A percentile compares a stretch with the other conserved stretches of the same genome.
These are phyloP conservation scores for Heritiera fomes DNA, from an alignment of 345 rosid species.

Conservation along the genomic window DNA sequence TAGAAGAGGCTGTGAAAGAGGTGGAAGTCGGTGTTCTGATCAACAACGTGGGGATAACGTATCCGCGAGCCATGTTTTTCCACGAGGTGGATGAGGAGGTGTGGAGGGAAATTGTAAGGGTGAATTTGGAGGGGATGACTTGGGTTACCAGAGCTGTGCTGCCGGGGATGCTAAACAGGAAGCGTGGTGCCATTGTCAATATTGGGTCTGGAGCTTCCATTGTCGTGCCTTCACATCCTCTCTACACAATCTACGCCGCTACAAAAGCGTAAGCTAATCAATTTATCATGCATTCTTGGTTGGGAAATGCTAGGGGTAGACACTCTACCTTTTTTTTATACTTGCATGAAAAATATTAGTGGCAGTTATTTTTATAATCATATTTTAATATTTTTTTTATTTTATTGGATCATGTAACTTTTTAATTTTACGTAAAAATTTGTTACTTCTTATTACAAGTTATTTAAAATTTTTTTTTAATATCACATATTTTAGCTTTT, in stretches of 20 bases:
- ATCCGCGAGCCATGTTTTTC: conserved; percentile 72
- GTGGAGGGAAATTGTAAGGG: conserved; percentile 66
- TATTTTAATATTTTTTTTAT: too few species aligned
- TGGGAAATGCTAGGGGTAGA: background rate
- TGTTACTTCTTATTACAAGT: too few species aligned
- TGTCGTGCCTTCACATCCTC: conserved; percentile 96
- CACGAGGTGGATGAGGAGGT: conserved; percentile 71
- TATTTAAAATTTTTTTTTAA: too few species aligned
- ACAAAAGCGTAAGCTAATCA: conserved; percentile 76
- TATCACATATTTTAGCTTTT: too few species aligned
- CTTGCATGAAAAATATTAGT: too few species aligned
- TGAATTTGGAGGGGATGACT: conserved; percentile 65
- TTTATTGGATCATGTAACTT: too few species aligned
- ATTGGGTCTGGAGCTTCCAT: conserved; percentile 79
- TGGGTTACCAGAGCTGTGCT: conserved; percentile 63
- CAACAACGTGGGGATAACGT: conserved; percentile 84
- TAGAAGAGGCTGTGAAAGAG: conserved; percentile 53
- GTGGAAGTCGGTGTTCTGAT: conserved; percentile 72
- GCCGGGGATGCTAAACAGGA: conserved; percentile 61
- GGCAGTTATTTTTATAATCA: too few species aligned
- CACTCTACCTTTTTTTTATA: too few species aligned
- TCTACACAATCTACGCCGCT: conserved; percentile 80
- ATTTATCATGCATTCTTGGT: background rate
- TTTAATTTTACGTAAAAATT: too few species aligned
- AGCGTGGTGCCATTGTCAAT: conserved; percentile 76